Percentiles rank a stretch among this genome's conserved stretches.
Conservation (phyloP, 805 yeast species). For the Ogataea ramenticola region DNA sequence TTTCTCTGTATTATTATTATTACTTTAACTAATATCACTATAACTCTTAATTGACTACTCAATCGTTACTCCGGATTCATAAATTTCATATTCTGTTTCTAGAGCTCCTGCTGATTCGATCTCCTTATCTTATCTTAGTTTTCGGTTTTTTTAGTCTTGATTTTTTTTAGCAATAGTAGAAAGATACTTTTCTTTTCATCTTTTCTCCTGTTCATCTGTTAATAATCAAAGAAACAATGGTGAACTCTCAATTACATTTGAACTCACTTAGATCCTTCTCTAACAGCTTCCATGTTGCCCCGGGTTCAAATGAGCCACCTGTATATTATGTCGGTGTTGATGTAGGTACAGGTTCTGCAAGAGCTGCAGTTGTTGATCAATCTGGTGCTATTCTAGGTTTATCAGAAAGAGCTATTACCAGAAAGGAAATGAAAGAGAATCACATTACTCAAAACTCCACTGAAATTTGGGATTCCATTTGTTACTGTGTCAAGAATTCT, state of each 20-base stretch:
- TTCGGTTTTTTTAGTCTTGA: too few relatives aligned
- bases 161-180: too few relatives aligned
- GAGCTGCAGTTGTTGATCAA: slow-evolving; percentile 87
- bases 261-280: slow-evolving; percentile 19
- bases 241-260: background rate
- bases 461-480: slow-evolving; percentile 87
- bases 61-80: too few relatives aligned
- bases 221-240: background rate
- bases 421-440: slow-evolving; percentile 68
- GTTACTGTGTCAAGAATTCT: slow-evolving; percentile 72
- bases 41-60: too few relatives aligned
- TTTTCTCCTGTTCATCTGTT: too few relatives aligned
- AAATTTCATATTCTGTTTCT: too few relatives aligned
- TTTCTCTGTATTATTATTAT: too few relatives aligned
- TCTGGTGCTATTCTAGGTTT: slow-evolving; percentile 75
- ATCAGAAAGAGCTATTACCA: slow-evolving; percentile 69
- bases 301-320: slow-evolving; percentile 13
- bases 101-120: too few relatives aligned
- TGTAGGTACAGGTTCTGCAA: slow-evolving; percentile 94
- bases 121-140: too few relatives aligned
- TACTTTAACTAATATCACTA: too few relatives aligned
- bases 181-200: too few relatives aligned
- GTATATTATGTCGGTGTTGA: slow-evolving; percentile 32
- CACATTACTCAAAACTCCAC: slow-evolving; percentile 80
- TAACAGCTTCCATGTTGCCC: slow-evolving; percentile 25